Percentiles rank a stretch among this genome's conserved stretches.
Evolutionary conservation across 768 basidiomycete species (phyloP).

Genomic region (Brasilioporus rufonigricans): DNA sequence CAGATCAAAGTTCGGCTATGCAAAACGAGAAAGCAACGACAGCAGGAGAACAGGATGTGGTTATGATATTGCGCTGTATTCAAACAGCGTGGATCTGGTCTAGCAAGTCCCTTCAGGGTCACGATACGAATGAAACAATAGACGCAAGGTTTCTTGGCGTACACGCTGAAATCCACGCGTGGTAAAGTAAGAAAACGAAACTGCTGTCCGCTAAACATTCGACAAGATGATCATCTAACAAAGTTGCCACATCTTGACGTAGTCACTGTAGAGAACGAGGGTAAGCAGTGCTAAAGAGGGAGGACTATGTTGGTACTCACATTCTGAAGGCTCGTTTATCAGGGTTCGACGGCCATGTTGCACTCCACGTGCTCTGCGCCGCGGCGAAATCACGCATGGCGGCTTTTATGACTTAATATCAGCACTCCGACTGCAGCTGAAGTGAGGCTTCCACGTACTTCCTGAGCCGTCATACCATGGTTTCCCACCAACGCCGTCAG

Average conservation of each 20-base stretch:
- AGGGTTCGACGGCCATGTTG: conserved; percentile 68
- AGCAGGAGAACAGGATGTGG: background rate
- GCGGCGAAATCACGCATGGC: conserved; percentile 72
- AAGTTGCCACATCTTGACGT: conserved; percentile 35
- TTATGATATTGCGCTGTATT: background rate
- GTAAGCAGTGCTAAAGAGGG: background rate
- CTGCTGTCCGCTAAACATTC: background rate
- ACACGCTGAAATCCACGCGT: background rate
- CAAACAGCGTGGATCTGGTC: background rate
- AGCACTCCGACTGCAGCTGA: conserved; percentile 18
- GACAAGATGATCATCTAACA: conserved; percentile 11
- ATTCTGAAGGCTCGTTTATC: conserved; percentile 68
- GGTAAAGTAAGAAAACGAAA: background rate
- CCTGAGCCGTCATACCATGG: conserved; percentile 60
- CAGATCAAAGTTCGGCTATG: background rate
- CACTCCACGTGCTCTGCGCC: conserved; percentile 63
- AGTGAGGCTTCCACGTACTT: conserved; percentile 36
- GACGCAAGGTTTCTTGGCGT: background rate
- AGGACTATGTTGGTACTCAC: conserved; percentile 30
- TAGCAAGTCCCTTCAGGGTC: background rate
- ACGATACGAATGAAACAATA: background rate
- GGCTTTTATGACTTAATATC: conserved; percentile 17
- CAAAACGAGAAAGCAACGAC: background rate
- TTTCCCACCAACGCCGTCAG: conserved; percentile 50
- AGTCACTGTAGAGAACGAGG: conserved; percentile 18